A percentile compares a stretch with the other conserved stretches of the same genome.
Conservation (phyloP, 1,284 basidiomycete genomes). For the Fistulinella cinereoalba region DNA sequence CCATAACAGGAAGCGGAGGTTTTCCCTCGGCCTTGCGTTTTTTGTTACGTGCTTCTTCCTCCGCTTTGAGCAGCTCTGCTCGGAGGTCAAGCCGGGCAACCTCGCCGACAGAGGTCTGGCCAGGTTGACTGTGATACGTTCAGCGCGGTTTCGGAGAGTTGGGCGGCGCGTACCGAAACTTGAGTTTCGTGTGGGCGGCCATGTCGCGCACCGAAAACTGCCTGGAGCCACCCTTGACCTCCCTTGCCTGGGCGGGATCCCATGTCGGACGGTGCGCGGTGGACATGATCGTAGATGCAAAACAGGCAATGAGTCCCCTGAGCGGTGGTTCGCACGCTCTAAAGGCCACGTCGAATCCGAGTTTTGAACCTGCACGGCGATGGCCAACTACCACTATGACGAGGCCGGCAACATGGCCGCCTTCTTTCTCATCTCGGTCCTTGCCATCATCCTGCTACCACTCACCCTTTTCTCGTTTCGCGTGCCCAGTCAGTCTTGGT, state of each 20-base stretch:
- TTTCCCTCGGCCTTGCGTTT: constrained; percentile 86
- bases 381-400: constrained; percentile 85
- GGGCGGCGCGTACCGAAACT: constrained; percentile 68
- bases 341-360: neutral
- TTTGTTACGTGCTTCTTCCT: constrained; percentile 79
- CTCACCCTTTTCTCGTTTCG: constrained; percentile 58
- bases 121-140: constrained; percentile 57
- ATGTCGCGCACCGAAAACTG: constrained; percentile 89
- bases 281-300: constrained; percentile 46
- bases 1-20: constrained; percentile 39
- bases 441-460: constrained; percentile 77
- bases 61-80: constrained; percentile 78
- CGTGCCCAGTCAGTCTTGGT: constrained; percentile 35
- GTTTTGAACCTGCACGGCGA: constrained; percentile 25
- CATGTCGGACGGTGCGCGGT: constrained; percentile 88
- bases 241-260: constrained; percentile 84
- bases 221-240: constrained; percentile 83
- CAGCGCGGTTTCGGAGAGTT: neutral
- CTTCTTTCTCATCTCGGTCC: constrained; percentile 86
- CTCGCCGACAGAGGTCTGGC: constrained; percentile 76
- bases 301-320: neutral
- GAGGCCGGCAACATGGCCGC: constrained; percentile 86
- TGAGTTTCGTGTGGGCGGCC: constrained; percentile 92
- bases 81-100: constrained; percentile 78
- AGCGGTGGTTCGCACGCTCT: too few relatives aligned